Base-by-base conservation (phyloP, 495 filamentous ascomycete species). In the Monascus purpureus region DNA sequence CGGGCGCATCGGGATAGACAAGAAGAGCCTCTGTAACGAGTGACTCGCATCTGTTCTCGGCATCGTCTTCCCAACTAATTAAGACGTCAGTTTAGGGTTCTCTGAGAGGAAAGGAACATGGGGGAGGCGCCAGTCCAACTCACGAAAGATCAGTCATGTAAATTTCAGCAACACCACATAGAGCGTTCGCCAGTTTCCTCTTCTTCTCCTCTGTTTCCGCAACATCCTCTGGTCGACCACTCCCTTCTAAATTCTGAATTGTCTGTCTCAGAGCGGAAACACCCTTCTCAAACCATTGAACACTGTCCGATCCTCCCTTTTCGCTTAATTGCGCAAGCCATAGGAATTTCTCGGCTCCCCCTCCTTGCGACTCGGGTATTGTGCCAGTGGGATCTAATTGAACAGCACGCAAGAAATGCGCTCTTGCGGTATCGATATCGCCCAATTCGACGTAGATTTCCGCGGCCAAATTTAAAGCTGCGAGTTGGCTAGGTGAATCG, bases 111-210 rank as follows among this genome's bases (percentile, higher is more conserved):
- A n/a, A n/a, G n/a, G n/a, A n/a, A n/a, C n/a, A n/a, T n/a, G n/a
- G n/a, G n/a, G n/a, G n/a, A n/a, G n/a, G n/a, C n/a, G n/a, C n/a
- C n/a, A n/a, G n/a, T n/a, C 19, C 6, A 28, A 59, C 57, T 44
- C 46, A 65, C 54, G 70, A 80, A 39, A 99, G 67, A 61, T 99
- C 92, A 17, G 86, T 96, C 92, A 99, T 99, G 52, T 94, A 96
- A 19, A 95, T 80, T 53, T 99, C 92, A 0, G 80, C 73, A 33
- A 94, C 75, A 2, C 78, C 81, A 54, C 92, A 96, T 17, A 99
- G 66, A 3, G 86, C 83, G 39, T 77, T 81, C 1, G 82, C 81
- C 23, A 96, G 57, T 49, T 88, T 85, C 29, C 54, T 61, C 46
- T 75, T 75, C 59, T 86, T 82, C 46, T 90, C 80, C 13, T 65